Evolutionary conservation across 2,329 filamentous ascomycete species (phyloP), one percentile per base, ranked within the genome.

Genomic region (Grosmannia clavigera): DNA sequence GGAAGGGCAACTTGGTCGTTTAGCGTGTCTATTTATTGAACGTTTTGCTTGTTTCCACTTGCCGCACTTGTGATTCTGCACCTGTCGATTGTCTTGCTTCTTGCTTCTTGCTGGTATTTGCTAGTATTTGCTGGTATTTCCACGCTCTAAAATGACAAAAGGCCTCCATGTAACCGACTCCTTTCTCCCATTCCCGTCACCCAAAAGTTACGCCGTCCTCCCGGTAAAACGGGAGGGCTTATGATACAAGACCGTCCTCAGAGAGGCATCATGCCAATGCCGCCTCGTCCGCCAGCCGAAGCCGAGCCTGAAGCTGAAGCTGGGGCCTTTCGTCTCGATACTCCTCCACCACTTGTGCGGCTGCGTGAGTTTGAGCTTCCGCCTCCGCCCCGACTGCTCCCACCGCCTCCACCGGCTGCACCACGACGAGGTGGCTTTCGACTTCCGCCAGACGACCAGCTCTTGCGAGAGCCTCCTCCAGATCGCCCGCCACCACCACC

Each of bases 241-340:
- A 22, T 22, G 22, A 22, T 22, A 22, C 22, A 22, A 22, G 22
- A 22, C 22, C 22, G 5, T 2, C 19, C 22, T 64, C 58, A 67
- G 35, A 66, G 35, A 14, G 66, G 66, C 66, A 67, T 67, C 60
- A 66, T 61, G 3, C 66, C 65, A 7, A 67, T 66, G 4, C 62
- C 62, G 35, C 61, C 60, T 19, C 40, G 14, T 43, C 40, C 40
- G 1, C 48, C 38, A 25, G 52, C 51, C 19, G 55, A n/a, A 9
- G 59, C 48, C 11, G 59, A 46, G 1, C 58, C 27, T 11, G 57
- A 52, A 1, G 12, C 38, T 16, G 38, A 16, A 40, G 38, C 14
- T 14, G 33, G 33, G 33, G 57, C 27, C 25, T 56, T 62, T n/a
- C 60, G 59, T 35, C 62, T 63, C 19, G 57, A 29, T 16, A 58